phyloP scores from a whole-genome alignment of 2,329 filamentous ascomycete species.

The Cercospora zeina region DNA sequence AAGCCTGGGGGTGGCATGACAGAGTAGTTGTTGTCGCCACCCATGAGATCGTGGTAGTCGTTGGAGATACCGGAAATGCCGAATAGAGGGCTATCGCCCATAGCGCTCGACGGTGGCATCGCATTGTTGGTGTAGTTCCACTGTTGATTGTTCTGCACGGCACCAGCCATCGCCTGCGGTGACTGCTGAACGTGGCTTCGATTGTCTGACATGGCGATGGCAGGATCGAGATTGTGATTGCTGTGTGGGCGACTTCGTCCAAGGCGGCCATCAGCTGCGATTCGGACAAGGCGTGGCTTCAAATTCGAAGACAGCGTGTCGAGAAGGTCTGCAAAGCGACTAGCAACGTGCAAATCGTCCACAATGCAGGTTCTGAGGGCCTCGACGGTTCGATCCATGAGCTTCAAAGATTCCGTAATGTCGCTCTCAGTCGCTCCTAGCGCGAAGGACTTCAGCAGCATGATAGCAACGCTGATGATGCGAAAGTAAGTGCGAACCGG shows the following conservation, averaged over 20 bases:
- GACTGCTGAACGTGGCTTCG: slow-evolving; percentile 27
- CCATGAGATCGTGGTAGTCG: slow-evolving; percentile 48
- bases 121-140: slow-evolving; percentile 32
- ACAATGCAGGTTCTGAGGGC: slow-evolving; percentile 76
- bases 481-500: slow-evolving; percentile 83
- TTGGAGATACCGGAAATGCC: slow-evolving; percentile 48
- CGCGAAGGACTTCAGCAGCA: slow-evolving; percentile 79
- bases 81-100: slow-evolving; percentile 30
- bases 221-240: slow-evolving; percentile 22
- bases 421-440: slow-evolving; percentile 77
- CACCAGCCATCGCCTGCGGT: slow-evolving; percentile 23
- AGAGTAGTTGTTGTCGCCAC: slow-evolving; percentile 43
- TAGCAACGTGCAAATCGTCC: slow-evolving; percentile 82
- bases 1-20: slow-evolving; percentile 53
- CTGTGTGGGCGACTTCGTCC: slow-evolving; percentile 31
- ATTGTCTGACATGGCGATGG: slow-evolving; percentile 16
- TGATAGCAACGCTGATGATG: slow-evolving; percentile 83
- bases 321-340: slow-evolving; percentile 78
- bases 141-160: slow-evolving; percentile 22
- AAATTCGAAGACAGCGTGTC: slow-evolving; percentile 74
- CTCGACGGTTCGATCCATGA: slow-evolving; percentile 73
- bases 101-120: slow-evolving; percentile 16
- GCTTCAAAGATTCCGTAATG: slow-evolving; percentile 69
- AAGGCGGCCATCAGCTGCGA: slow-evolving; percentile 49
- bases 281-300: slow-evolving; percentile 67